Conservation (phyloP, 1,284 basidiomycete species). For the Moesziomyces antarcticus region DNA sequence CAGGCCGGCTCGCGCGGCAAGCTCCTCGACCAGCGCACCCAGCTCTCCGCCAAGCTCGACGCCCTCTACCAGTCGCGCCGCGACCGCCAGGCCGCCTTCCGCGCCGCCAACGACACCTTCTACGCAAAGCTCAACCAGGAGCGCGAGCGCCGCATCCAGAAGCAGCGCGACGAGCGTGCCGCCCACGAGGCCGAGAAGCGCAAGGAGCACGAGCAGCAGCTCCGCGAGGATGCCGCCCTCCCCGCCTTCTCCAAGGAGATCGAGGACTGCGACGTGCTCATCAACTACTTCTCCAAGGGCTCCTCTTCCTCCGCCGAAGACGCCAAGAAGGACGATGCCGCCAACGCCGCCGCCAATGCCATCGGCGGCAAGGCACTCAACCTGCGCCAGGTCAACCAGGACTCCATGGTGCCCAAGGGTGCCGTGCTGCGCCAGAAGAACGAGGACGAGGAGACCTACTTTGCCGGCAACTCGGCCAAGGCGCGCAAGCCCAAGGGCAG, state of each 20-base stretch:
- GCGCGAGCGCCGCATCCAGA: conserved; percentile 76
- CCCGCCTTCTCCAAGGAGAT: conserved; percentile 94
- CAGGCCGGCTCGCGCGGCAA: conserved; percentile 82
- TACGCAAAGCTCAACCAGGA: conserved; percentile 60
- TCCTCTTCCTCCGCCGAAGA: conserved; percentile 70
- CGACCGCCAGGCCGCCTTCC: conserved; percentile 70
- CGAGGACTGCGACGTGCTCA: conserved; percentile 94
- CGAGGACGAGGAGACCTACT: conserved; percentile 81
- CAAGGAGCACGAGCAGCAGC: conserved; percentile 79
- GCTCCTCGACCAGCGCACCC: conserved; percentile 87
- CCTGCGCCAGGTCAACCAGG: conserved; percentile 82
- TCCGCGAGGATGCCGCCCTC: conserved; percentile 88
- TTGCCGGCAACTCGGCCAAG: conserved; percentile 76
- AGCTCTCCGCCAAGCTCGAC: conserved; percentile 73
- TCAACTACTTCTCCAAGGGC: conserved; percentile 79
- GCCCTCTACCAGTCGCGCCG: conserved; percentile 82
- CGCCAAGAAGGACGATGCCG: conserved; percentile 38
- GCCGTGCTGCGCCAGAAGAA: conserved; percentile 79
- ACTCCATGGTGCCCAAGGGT: conserved; percentile 73
- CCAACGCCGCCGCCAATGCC: conserved; percentile 54
- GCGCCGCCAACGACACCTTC: conserved; percentile 61
- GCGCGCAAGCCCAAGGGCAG: conserved; percentile 74
- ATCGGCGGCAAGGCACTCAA: conserved; percentile 79
- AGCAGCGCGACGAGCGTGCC: conserved; percentile 80
- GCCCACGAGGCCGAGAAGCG: conserved; percentile 85